Base-by-base conservation (phyloP, 495 filamentous ascomycete genomes). In the Hyaloscypha hepaticicola region DNA sequence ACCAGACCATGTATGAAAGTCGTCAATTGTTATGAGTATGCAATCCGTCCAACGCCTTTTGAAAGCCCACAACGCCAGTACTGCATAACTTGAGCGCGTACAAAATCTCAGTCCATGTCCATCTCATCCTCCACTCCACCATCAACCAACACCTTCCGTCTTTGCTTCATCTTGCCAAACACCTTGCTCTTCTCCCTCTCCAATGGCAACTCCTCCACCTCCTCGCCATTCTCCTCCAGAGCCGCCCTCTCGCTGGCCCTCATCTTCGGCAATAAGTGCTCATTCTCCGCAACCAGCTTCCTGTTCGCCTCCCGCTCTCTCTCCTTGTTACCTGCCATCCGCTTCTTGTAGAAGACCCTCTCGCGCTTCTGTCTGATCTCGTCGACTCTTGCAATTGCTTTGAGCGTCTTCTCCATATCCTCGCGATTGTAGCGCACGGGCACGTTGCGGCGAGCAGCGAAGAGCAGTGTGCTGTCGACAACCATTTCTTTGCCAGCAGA, bases 371-470 rank as follows among this genome's bases (percentile, higher is more conserved):
- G 75, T 52, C 92, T 84, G 76, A 98, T 96, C 81, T 99, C 93
- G 73, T 84, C 79, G 67, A 99, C 88, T 61, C 95, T 86, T 78
- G 91, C 82, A 91, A 99, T 99, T 60, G 94, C 93, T 67, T 87
- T 86, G 75, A 98, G 83, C 16, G 95, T 98, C 69, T 87, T 90
- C 60, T 86, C 85, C 28, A 96, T 88, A 57, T 95, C 84, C 63
- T 96, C 90, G 75, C 95, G 88, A 83, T 96, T 88, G 88, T 99
- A 99, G 72, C 92, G 91, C 62, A 95, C 85, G 70, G 95, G 95
- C 58, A 96, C 85, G 82, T 98, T 97, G 79, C 96, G 90, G 69
- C 92, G 91, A 61, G 88, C 87, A 60, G 92, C 87, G 83, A 99
- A 96, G 72, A 90, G 87, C 58, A 99, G 88, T 5, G 94, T 96